Percentiles rank a stretch among this genome's conserved stretches.
These are phyloP conservation scores for Coemansia erecta DNA, from an alignment of 192 early-diverging fungal species.

Conservation along the genomic window DNA sequence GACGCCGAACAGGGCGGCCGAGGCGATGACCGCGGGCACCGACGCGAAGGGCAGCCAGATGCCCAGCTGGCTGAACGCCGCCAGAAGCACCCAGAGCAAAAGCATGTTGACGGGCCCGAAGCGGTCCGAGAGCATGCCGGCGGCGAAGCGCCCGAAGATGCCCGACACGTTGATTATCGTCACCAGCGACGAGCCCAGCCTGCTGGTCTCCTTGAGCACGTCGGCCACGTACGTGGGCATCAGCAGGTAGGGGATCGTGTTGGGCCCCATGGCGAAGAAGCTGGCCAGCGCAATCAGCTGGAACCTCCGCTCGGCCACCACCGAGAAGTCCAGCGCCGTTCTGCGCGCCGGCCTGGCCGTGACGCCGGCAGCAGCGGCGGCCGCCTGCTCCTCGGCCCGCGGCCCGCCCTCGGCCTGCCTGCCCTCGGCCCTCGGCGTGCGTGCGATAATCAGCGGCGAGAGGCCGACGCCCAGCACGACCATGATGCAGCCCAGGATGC, in stretches of 20 bases:
- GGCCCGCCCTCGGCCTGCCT: too few relatives aligned
- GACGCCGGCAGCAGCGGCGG: background rate
- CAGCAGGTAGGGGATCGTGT: constrained; percentile 48
- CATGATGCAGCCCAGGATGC: constrained; percentile 38
- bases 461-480: constrained; percentile 26
- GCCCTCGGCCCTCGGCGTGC: background rate
- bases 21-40: constrained; percentile 21
- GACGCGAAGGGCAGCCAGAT: constrained; percentile 47
- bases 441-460: constrained; percentile 35
- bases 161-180: constrained; percentile 46
- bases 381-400: too few relatives aligned
- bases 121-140: constrained; percentile 36
- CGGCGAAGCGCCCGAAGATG: constrained; percentile 42
- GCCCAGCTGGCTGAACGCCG: constrained; percentile 39
- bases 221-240: constrained; percentile 47
- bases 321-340: constrained; percentile 33
- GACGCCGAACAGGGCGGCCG: constrained; percentile 42
- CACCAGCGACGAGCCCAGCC: constrained; percentile 32
- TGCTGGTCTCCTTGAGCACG: constrained; percentile 28
- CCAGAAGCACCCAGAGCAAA: constrained; percentile 34
- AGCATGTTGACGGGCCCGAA: constrained; percentile 43
- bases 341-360: too few relatives aligned
- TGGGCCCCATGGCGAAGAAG: constrained; percentile 51
- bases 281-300: constrained; percentile 39
- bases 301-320: constrained; percentile 38